Conservation (phyloP, 768 basidiomycete species). For the Cytidiella melzeri region DNA sequence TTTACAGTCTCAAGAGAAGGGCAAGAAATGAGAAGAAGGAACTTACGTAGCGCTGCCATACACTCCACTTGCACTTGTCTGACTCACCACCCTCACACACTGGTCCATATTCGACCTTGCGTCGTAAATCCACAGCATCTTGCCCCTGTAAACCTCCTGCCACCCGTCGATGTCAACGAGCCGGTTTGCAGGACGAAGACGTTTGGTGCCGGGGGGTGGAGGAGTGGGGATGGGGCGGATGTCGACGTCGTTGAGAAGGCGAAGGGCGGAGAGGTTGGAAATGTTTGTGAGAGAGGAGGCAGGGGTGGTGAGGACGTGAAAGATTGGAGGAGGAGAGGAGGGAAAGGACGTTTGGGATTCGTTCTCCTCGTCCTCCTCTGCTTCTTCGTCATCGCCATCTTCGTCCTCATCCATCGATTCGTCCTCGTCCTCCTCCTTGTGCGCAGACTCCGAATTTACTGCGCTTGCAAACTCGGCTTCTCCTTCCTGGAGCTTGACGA, state of each 20-base stretch:
- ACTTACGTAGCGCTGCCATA: conserved; percentile 79
- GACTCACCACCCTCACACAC: conserved; percentile 61
- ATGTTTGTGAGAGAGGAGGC: conserved; percentile 35
- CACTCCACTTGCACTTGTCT: conserved; percentile 34
- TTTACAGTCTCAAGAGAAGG: too few species aligned
- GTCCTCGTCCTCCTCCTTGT: conserved; percentile 16
- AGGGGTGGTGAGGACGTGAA: conserved; percentile 45
- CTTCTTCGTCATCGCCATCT: conserved; percentile 17
- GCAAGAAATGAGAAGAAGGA: neutral
- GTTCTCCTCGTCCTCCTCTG: too few species aligned
- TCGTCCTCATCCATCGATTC: conserved; percentile 31
- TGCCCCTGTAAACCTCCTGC: conserved; percentile 71
- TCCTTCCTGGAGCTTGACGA: conserved; percentile 39
- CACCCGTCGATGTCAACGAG: conserved; percentile 57
- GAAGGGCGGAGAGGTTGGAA: conserved; percentile 62
- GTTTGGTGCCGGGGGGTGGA: conserved; percentile 39
- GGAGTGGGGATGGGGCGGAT: conserved; percentile 47
- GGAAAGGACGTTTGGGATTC: too few species aligned
- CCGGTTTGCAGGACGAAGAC: conserved; percentile 44
- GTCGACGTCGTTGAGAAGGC: conserved; percentile 67
- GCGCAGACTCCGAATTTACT: conserved; percentile 11
- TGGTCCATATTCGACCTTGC: conserved; percentile 56
- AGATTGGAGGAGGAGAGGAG: conserved; percentile 31
- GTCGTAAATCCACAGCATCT: conserved; percentile 74
- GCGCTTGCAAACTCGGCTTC: conserved; percentile 50